Percentiles rank a stretch among this genome's conserved stretches.
Evolutionary conservation across 352 stramenopile species (phyloP).

Genomic region (Blastocystis sp.): DNA sequence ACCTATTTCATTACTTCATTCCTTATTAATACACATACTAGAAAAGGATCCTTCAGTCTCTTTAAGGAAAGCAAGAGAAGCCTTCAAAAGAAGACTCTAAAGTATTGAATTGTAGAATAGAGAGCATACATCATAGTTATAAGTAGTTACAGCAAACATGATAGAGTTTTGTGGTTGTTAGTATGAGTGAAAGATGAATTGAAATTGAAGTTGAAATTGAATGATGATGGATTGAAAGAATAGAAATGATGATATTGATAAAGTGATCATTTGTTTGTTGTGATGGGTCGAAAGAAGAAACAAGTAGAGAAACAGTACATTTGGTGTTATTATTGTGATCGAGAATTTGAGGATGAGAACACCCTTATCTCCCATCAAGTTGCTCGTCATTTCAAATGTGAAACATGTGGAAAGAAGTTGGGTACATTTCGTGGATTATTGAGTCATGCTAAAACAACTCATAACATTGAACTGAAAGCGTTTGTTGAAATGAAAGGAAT

Average conservation of each 20-base stretch:
- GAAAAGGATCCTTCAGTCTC: too few relatives aligned
- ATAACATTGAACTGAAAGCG: slow-evolving; percentile 33
- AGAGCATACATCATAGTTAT: background rate
- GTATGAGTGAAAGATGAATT: background rate
- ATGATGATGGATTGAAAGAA: background rate
- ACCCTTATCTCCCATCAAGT: slow-evolving; percentile 63
- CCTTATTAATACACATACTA: too few relatives aligned
- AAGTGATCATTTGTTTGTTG: background rate
- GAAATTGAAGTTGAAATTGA: background rate
- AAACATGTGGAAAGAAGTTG: slow-evolving; percentile 60
- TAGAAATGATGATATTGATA: background rate
- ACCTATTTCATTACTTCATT: too few relatives aligned
- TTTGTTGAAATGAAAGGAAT: background rate
- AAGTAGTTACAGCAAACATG: background rate
- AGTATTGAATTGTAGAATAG: too few relatives aligned
- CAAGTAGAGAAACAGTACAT: slow-evolving; percentile 66
- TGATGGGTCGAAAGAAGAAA: slow-evolving; percentile 60
- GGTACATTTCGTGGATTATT: slow-evolving; percentile 60
- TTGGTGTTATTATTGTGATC: slow-evolving; percentile 67
- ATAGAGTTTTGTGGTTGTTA: background rate
- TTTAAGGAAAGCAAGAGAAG: background rate
- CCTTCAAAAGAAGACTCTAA: background rate
- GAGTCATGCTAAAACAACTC: slow-evolving; percentile 53
- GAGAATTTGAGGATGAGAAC: slow-evolving; percentile 63
- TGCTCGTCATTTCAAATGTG: slow-evolving; percentile 62